Evolutionary conservation across 305 asterid species (phyloP), one percentile per base, ranked within the genome.

Genomic region (Salvia sclarea): DNA sequence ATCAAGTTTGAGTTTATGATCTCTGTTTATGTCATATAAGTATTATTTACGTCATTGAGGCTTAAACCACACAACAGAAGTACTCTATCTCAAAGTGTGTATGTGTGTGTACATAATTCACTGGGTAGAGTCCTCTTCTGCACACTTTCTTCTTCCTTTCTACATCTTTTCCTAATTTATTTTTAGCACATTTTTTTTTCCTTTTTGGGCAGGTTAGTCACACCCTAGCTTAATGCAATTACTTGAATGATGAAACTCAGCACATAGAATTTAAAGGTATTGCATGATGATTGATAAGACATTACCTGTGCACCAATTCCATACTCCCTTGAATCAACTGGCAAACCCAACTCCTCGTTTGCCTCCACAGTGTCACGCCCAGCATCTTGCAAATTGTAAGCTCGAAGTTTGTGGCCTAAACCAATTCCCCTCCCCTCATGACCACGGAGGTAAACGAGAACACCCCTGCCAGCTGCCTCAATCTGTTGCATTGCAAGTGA

Each of bases 341-440:
- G 99, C 76, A 94, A 82, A 25, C 99, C 98, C 64, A 94, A 89
- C 74, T 94, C 99, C 79, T 94, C 98, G 8, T 94, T 94, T 2
- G 99, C 99, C 82, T 94, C 98, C 24, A 94, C 98, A 2, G 99
- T 94, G 74, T 94, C 99, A 31, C 95, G 89, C 20, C 99, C 99
- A 38, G 76, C 96, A 66, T 94, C 99, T 79, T 94, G 99, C 73
- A 94, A 82, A 69, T 86, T 91, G 86, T 94, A 94, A 37, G 99
- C 99, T 20, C 95, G 90, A 21, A 94, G 99, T 62, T 94, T 94
- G 83, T 94, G 99, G 61, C 99, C 99, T 76, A 94, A 77, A 66
- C 99, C 99, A 12, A 94, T 94, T 44, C 99, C 99, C 41, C 98
- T 82, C 40, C 99, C 99, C 78, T 94, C 99, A 18, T 94, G 99